Conservation (phyloP, 768 basidiomycete genomes). For the Neoboletus brunneissimus region DNA sequence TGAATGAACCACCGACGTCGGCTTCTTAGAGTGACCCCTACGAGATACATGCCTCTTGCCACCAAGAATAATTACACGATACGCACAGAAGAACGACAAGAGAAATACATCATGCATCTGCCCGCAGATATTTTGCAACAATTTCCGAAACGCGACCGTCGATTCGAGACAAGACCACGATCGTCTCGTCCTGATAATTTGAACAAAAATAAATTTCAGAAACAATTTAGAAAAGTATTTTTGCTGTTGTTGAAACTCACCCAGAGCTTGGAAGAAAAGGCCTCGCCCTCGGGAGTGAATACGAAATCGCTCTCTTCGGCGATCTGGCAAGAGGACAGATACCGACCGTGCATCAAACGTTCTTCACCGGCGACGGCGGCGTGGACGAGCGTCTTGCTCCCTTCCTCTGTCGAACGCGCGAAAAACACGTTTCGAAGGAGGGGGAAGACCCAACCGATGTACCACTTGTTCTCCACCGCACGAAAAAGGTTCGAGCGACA, state of each 20-base stretch:
- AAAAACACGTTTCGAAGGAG: slow-evolving; percentile 9
- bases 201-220: neutral
- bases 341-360: slow-evolving; percentile 25
- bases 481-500: slow-evolving; percentile 30
- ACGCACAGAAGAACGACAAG: neutral
- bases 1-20: neutral
- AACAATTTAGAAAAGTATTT: neutral
- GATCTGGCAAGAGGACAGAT: slow-evolving; percentile 22
- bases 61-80: too few relatives aligned
- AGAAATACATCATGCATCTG: neutral
- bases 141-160: slow-evolving; percentile 18
- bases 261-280: slow-evolving; percentile 28
- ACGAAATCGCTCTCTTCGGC: slow-evolving; percentile 30
- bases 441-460: neutral
- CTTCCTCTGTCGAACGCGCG: slow-evolving; percentile 31
- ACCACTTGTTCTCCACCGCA: slow-evolving; percentile 11
- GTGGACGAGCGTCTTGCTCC: slow-evolving; percentile 32
- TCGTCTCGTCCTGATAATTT: slow-evolving; percentile 13
- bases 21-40: neutral
- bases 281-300: slow-evolving; percentile 26
- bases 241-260: slow-evolving; percentile 13
- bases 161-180: slow-evolving; percentile 11
- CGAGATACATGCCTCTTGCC: too few relatives aligned
- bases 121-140: slow-evolving; percentile 8
- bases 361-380: slow-evolving; percentile 23